These are phyloP conservation scores for Kokia cookei DNA, from an alignment of 441 rosid genomes.

Conservation along the genomic window DNA sequence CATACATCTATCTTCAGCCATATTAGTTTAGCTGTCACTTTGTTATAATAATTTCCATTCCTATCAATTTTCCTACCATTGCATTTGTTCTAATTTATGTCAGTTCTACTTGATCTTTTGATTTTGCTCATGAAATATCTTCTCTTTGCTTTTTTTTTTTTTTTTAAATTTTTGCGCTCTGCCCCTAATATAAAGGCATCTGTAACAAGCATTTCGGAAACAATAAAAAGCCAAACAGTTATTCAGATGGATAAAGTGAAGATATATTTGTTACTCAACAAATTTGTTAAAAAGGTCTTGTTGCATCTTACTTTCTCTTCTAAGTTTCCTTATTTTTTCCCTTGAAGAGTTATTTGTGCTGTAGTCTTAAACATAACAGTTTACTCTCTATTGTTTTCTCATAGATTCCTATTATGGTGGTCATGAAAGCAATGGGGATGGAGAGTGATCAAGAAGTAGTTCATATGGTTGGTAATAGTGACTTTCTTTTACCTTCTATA, in stretches of 20 bases:
- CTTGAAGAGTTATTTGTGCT: background rate
- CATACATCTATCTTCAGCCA: background rate
- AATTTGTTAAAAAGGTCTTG: conserved; percentile 51
- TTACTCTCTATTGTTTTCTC: conserved; percentile 1
- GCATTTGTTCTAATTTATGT: background rate
- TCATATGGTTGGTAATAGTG: conserved; percentile 80
- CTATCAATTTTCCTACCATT: background rate
- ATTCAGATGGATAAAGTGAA: conserved; percentile 86
- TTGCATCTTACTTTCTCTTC: background rate
- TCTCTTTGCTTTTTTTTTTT: too few relatives aligned
- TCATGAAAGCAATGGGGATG: conserved; percentile 95
- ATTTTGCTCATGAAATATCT: too few relatives aligned
- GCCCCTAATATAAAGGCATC: conserved; percentile 74
- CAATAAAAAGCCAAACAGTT: conserved; percentile 78
- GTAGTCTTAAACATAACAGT: background rate
- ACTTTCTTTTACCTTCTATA: conserved; percentile 76
- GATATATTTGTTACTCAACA: conserved; percentile 78
- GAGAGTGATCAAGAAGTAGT: conserved; percentile 94
- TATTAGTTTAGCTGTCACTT: background rate
- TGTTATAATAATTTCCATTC: background rate
- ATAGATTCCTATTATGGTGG: conserved; percentile 85
- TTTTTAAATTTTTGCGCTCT: too few relatives aligned
- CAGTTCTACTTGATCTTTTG: background rate
- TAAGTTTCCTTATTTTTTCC: background rate
- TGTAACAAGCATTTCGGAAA: conserved; percentile 88